Conservation (phyloP, 768 basidiomycete genomes). For the Rossbeevera mucosa region DNA sequence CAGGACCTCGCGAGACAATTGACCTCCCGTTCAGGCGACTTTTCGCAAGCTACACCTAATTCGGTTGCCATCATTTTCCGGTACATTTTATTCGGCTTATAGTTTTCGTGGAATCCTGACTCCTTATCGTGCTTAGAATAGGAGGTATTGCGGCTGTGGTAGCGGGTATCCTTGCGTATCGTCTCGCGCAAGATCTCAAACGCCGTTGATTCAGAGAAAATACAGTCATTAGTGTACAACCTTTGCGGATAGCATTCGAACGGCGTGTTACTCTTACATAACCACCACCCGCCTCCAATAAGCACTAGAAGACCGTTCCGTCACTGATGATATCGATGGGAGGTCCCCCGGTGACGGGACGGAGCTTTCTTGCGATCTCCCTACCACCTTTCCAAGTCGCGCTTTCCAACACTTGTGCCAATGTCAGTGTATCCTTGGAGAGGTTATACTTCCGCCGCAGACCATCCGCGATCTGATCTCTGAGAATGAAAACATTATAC, state of each 20-base stretch:
- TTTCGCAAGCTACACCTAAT: constrained; percentile 38
- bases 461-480: constrained; percentile 72
- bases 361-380: constrained; percentile 78
- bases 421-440: constrained; percentile 49
- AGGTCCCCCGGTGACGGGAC: constrained; percentile 73
- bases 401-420: constrained; percentile 88
- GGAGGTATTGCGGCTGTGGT: constrained; percentile 53
- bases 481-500: constrained; percentile 30
- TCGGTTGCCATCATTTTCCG: constrained; percentile 80
- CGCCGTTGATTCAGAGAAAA: constrained; percentile 21
- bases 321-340: constrained; percentile 85
- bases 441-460: constrained; percentile 60
- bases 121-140: constrained; percentile 33
- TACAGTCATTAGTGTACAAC: neutral
- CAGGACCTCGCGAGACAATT: constrained; percentile 7
- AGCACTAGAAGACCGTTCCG: constrained; percentile 66
- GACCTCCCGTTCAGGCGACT: constrained; percentile 11
- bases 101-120: neutral
- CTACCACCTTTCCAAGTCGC: constrained; percentile 98
- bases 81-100: constrained; percentile 32
- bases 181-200: constrained; percentile 49
- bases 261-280: neutral
- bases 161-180: constrained; percentile 51
- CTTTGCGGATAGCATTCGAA: neutral
- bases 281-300: neutral